These are phyloP conservation scores for Mortierella sp. DNA, from an alignment of 371 early-diverging fungal species.

Conservation along the genomic window DNA sequence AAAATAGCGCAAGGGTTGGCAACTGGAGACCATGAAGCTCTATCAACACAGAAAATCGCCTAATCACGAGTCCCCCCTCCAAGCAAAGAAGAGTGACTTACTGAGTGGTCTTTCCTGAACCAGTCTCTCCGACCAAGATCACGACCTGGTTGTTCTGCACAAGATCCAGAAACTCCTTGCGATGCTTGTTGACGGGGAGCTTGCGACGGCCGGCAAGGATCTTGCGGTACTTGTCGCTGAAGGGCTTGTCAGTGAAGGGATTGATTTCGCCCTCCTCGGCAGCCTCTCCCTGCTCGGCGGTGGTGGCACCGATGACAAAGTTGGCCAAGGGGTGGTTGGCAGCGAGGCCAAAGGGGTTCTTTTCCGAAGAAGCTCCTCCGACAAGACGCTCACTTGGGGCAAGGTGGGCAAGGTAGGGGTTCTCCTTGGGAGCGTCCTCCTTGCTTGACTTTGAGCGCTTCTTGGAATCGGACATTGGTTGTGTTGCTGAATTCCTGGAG, in stretches of 20 bases:
- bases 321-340: slow-evolving; percentile 60
- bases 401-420: slow-evolving; percentile 76
- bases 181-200: slow-evolving; percentile 92
- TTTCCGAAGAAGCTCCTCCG: slow-evolving; percentile 26
- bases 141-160: slow-evolving; percentile 90
- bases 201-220: slow-evolving; percentile 86
- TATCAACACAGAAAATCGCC: not conserved
- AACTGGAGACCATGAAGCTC: not conserved
- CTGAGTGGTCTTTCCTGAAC: slow-evolving; percentile 96
- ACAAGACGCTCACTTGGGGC: slow-evolving; percentile 58
- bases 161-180: slow-evolving; percentile 87
- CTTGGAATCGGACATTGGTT: slow-evolving; percentile 35
- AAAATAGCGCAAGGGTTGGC: not conserved
- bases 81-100: slow-evolving; percentile 56
- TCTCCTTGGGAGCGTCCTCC: slow-evolving; percentile 58
- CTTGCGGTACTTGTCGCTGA: slow-evolving; percentile 83
- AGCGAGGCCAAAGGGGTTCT: slow-evolving; percentile 26
- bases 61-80: not conserved
- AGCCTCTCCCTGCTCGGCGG: slow-evolving; percentile 76
- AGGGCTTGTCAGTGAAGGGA: slow-evolving; percentile 86
- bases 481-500: slow-evolving; percentile 13
- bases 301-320: slow-evolving; percentile 75
- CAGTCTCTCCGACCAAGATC: slow-evolving; percentile 92
- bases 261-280: slow-evolving; percentile 84
- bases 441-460: slow-evolving; percentile 37